Evolutionary conservation across 192 early-diverging fungal genomes (phyloP), one percentile per base, ranked within the genome.

Genomic region (Backusella circina): DNA sequence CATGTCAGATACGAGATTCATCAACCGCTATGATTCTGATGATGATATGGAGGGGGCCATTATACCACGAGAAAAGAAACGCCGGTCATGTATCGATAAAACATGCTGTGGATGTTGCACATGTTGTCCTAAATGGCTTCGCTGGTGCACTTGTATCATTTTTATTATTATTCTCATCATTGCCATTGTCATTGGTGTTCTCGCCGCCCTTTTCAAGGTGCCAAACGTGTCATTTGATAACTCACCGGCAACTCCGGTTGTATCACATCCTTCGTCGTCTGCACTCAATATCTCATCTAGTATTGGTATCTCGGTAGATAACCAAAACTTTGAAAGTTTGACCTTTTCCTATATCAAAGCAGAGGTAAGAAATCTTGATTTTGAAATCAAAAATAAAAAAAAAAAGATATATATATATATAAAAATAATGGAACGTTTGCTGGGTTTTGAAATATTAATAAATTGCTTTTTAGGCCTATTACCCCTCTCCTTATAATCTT

Each of bases 311-410:
- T 32, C 75, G 2, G 84, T 87, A 72, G 44, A 72, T 35, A 87
- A 87, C 69, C 86, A 82, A 13, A 87, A 87, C 67, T 75, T 84
- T 61, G 39, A 80, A 44, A 77, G 83, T 9, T 79, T 84, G 50
- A 83, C 80, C 12, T 87, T 87, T 64, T 80, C 83, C 18, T 72
- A 79, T 7, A 84, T 87, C 50, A 64, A 75, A 50, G 86, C 83
- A 31, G 83, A 84, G 26, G 85, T 86, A 86, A 78, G 77, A 28
- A 61, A 61, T 74, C 41, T n/a, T n/a, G n/a, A n/a, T n/a, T n/a
- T n/a, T n/a, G 2, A 38, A 35, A 68, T 41, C n/a, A 37, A 35
- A 36, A 21, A 35, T 37, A 47, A 44, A 44, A 44, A 5, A 47
- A 47, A 47, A 39, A 39, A 41, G 16, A 15, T 41, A 15, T n/a